Base-by-base conservation (phyloP, 1,284 basidiomycete species). In the Fistulinella cinereoalba region DNA sequence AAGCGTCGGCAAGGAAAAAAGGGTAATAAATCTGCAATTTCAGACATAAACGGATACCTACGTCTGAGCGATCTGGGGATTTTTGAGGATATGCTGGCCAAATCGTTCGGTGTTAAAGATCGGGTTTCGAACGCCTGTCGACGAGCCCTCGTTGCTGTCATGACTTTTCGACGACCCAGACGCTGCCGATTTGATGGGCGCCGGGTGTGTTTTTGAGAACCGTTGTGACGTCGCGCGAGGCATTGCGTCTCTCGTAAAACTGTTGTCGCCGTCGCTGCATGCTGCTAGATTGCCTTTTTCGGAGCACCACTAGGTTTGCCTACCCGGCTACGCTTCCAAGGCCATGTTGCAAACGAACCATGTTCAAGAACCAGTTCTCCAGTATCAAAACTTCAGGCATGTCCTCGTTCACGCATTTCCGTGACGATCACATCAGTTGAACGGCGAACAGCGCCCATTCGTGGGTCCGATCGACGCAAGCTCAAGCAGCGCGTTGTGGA, bases 31-130 rank as follows among this genome's bases (percentile, higher is more conserved):
- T 58, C 37, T 18, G 44, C 28, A n/a, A 27, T 42, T 23, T 37
- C 3, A 24, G 37, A n/a, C 45, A 42, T 22, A 42, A 56, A 47
- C 36, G 23, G 23, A 47, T 43, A 77, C 86, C 62, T 64, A 93
- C 90, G 80, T 85, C 74, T 94, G 88, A 11, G 90, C 92, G 28
- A 91, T 89, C 52, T 87, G 77, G 12, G 92, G 89, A 67, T 96
- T 98, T 68, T 97, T 98, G 47, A 99, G 77, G 56, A 98, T 98
- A 72, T 99, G 96, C 67, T 99, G 95, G 25, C 95, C 95, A 59
- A 97, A 97, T 53, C 88, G 77, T 58, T 92, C 89, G 6, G 92
- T 96, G 61, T 97, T 95, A 75, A 95, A 95, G 53, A 94, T 81
- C 4, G 92, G 92, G 65, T 93, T 93, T 33, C 79, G 76, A 54